phyloP scores from a whole-genome alignment of 306 rosid species.

The Quercus variabilis region DNA sequence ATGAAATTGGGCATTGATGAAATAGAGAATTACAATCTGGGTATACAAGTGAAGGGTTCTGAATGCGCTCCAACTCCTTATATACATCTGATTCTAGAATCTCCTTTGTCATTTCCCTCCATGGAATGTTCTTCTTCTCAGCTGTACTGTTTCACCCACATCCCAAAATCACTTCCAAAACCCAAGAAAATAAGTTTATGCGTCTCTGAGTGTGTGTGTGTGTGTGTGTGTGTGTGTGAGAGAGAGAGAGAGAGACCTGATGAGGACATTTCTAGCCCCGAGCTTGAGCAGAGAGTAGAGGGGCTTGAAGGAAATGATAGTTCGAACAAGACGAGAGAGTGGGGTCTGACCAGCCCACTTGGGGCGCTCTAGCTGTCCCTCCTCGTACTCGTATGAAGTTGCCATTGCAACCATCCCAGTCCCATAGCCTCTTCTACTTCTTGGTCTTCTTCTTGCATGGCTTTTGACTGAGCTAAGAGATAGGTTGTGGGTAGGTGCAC shows the following conservation, averaged over 20 bases:
- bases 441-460: background rate
- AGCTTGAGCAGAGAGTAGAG: slow-evolving; percentile 58
- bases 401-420: slow-evolving; percentile 16
- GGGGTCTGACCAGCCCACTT: slow-evolving; percentile 55
- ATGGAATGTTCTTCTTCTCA: slow-evolving; percentile 66
- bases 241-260: slow-evolving; percentile 33
- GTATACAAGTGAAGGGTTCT: slow-evolving; percentile 42
- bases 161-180: slow-evolving; percentile 5
- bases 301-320: slow-evolving; percentile 60
- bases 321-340: slow-evolving; percentile 49
- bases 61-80: slow-evolving; percentile 52
- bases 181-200: background rate
- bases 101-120: slow-evolving; percentile 53
- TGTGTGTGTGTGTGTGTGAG: background rate
- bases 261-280: slow-evolving; percentile 55
- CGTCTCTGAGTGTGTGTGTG: too few species aligned
- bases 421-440: slow-evolving; percentile 6
- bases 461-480: slow-evolving; percentile 21
- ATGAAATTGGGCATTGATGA: background rate
- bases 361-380: slow-evolving; percentile 45
- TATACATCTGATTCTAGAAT: slow-evolving; percentile 59
- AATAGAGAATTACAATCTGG: slow-evolving; percentile 52
- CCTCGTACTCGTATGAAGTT: slow-evolving; percentile 39
- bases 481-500: slow-evolving; percentile 30
- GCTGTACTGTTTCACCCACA: slow-evolving; percentile 52